Evolutionary conservation across 2,329 filamentous ascomycete genomes (phyloP).

Genomic region (Capronia americana): DNA sequence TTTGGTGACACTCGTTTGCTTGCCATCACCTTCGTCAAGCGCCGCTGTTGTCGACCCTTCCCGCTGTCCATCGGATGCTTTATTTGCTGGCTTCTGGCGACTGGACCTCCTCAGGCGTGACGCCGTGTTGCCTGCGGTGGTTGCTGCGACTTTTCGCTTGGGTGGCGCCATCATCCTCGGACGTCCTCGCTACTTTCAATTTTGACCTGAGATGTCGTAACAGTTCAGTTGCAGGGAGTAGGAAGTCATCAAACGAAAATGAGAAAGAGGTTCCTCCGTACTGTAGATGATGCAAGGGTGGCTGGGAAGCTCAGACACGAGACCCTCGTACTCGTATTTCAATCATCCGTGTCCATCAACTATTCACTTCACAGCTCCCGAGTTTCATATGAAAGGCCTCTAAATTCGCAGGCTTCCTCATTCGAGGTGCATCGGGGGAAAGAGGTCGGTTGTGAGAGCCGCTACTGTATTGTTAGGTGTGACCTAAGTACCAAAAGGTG

Average conservation of each 20-base stretch:
- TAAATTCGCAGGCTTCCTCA: no score
- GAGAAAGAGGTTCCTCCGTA: no score
- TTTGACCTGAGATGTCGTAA: background rate
- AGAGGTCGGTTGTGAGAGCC: no score
- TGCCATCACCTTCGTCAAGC: background rate
- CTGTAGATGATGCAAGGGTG: no score
- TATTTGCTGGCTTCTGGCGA: background rate
- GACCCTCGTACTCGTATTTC: no score
- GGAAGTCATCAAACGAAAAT: background rate
- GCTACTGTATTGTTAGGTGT: no score
- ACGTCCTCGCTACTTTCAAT: background rate
- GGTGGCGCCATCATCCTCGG: slow-evolving; percentile 1
- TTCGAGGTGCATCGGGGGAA: no score
- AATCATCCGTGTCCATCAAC: no score
- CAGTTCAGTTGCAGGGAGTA: background rate
- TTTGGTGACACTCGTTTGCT: background rate
- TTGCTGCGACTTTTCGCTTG: background rate
- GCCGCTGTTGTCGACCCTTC: background rate
- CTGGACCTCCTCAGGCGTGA: background rate
- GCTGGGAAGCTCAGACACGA: no score
- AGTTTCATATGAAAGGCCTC: no score
- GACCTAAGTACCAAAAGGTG: no score
- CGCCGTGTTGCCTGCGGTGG: background rate
- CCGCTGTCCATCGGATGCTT: background rate
- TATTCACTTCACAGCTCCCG: no score